phyloP scores from a whole-genome alignment of 2,329 filamentous ascomycete genomes.

The Aspergillus brunneoviolaceus region DNA sequence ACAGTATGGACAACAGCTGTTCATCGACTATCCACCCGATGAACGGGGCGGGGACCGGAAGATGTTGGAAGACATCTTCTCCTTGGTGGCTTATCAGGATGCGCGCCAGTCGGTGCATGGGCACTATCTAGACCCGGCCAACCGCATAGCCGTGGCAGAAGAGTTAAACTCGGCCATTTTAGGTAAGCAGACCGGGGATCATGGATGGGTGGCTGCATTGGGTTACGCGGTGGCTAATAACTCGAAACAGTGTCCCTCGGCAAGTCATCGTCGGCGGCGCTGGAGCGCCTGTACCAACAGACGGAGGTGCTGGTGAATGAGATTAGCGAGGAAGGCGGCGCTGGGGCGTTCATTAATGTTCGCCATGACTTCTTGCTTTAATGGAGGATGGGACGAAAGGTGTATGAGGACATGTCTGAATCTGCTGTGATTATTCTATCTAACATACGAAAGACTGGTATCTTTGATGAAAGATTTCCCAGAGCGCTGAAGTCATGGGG shows the following conservation, averaged over 20 bases:
- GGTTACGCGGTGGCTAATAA: constrained; percentile 27
- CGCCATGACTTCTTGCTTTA: constrained; percentile 49
- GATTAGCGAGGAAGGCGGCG: constrained; percentile 73
- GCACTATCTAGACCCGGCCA: constrained; percentile 72
- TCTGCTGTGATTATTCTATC: constrained; percentile 4
- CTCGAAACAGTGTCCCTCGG: constrained; percentile 73
- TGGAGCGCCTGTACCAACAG: constrained; percentile 84
- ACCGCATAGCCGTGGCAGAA: constrained; percentile 78
- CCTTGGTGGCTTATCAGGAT: constrained; percentile 81
- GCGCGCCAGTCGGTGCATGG: constrained; percentile 74
- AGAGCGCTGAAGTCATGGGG: not conserved
- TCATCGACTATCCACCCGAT: constrained; percentile 73
- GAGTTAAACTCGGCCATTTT: constrained; percentile 92
- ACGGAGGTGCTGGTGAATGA: constrained; percentile 83
- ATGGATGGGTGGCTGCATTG: not conserved
- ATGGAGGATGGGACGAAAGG: constrained; percentile 14
- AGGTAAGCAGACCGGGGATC: constrained; percentile 54
- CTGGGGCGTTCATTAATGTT: constrained; percentile 79
- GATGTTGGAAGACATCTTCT: constrained; percentile 80
- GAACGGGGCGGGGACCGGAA: constrained; percentile 68
- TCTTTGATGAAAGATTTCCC: not conserved
- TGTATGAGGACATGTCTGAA: constrained; percentile 12
- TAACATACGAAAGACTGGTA: constrained; percentile 1
- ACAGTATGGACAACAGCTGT: constrained; percentile 74
- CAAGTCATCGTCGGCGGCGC: constrained; percentile 79